phyloP scores from a whole-genome alignment of 257 asterid genomes.

The Misopates orontium region DNA sequence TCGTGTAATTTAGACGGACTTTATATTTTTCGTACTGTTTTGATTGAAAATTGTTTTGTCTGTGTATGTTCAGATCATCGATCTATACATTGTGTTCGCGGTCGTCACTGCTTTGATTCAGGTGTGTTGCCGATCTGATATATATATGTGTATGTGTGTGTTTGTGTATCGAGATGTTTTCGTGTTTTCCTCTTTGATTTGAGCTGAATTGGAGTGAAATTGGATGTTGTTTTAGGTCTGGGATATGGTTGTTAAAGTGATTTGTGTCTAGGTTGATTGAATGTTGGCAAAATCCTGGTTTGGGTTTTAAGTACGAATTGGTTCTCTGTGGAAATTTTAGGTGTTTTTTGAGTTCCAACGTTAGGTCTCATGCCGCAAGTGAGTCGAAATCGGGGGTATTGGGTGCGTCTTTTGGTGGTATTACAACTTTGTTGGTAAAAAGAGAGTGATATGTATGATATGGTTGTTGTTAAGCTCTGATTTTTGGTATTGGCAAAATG shows the following conservation, averaged over 20 bases:
- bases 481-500: not conserved
- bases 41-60: not conserved
- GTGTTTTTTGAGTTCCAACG: not conserved
- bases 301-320: not conserved
- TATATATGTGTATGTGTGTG: not conserved
- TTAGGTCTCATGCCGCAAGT: not conserved
- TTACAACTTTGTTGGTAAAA: not conserved
- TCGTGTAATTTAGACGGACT: too few species aligned
- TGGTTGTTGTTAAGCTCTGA: not conserved
- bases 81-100: conserved; percentile 68
- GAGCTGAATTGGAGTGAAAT: not conserved
- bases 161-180: too few species aligned
- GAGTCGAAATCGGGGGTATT: not conserved
- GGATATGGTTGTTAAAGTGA: not conserved
- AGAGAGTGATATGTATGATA: not conserved
- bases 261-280: not conserved
- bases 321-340: not conserved
- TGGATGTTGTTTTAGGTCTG: not conserved
- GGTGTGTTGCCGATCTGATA: conserved; percentile 37
- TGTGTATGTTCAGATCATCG: conserved; percentile 60
- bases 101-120: conserved; percentile 68
- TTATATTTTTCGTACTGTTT: too few species aligned
- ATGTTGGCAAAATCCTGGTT: not conserved
- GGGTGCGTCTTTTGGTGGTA: not conserved
- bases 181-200: conserved; percentile 5